Percentiles rank a stretch among this genome's conserved stretches.
These are phyloP conservation scores for Solanum gandarillasii DNA, from an alignment of 257 asterid species.

Conservation along the genomic window DNA sequence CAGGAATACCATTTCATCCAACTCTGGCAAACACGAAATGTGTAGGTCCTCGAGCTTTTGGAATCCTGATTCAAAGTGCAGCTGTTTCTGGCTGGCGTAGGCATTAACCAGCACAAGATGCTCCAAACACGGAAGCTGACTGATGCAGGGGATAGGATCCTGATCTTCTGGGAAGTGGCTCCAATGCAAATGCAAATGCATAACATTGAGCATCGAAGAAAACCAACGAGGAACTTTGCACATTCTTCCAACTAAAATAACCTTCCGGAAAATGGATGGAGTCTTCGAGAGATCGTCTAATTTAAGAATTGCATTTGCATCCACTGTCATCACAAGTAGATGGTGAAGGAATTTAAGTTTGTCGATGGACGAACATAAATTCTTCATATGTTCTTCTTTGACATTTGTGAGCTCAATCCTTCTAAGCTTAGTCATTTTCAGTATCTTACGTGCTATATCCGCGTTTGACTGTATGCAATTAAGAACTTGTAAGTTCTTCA, in stretches of 20 bases:
- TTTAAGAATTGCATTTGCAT: conserved; percentile 5
- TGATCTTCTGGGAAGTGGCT: neutral
- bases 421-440: conserved; percentile 16
- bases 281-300: neutral
- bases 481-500: conserved; percentile 20
- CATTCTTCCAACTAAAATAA: conserved; percentile 10
- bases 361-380: conserved; percentile 14
- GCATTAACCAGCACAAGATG: conserved; percentile 9
- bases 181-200: conserved; percentile 15
- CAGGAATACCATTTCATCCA: neutral
- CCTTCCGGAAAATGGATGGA: conserved; percentile 4
- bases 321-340: conserved; percentile 14
- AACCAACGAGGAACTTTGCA: conserved; percentile 10
- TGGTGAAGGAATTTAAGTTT: conserved; percentile 13
- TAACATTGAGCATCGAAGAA: neutral
- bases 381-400: conserved; percentile 8
- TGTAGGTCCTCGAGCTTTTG: conserved; percentile 5
- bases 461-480: conserved; percentile 4
- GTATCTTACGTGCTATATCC: conserved; percentile 6
- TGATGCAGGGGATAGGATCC: conserved; percentile 11
- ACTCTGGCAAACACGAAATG: neutral
- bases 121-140: conserved; percentile 2
- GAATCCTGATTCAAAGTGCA: conserved; percentile 7
- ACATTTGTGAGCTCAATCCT: conserved; percentile 28
- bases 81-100: neutral